Percentiles rank a stretch among this genome's conserved stretches.
Conservation (phyloP, 306 rosid species). For the Vachellia pachyceras region DNA sequence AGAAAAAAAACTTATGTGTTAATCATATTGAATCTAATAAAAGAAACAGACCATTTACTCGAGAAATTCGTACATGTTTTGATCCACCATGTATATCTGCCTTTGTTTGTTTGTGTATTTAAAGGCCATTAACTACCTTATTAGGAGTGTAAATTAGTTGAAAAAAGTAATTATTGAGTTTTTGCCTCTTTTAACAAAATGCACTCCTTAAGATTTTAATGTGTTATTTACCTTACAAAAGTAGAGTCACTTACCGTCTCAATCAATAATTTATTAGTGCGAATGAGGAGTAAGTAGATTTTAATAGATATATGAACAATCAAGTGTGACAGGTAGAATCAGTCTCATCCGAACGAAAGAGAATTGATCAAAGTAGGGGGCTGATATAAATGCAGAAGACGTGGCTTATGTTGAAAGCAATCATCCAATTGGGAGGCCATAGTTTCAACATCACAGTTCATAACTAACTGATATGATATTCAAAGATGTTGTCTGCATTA, state of each 20-base stretch:
- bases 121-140: background rate
- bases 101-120: too few relatives aligned
- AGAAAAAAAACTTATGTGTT: background rate
- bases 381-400: background rate
- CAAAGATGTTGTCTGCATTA: background rate
- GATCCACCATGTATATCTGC: too few relatives aligned
- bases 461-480: background rate
- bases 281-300: too few relatives aligned
- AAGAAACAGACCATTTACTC: too few relatives aligned
- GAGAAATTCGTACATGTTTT: background rate
- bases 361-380: background rate
- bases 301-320: too few relatives aligned
- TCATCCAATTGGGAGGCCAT: background rate
- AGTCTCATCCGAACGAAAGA: slow-evolving; percentile 3
- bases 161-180: too few relatives aligned
- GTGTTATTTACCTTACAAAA: too few relatives aligned
- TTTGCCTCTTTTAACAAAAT: too few relatives aligned
- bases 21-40: background rate
- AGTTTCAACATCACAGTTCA: background rate
- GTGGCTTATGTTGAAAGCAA: background rate
- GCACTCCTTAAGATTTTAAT: too few relatives aligned
- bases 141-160: background rate
- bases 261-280: too few relatives aligned
- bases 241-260: too few relatives aligned
- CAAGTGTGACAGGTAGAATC: too few relatives aligned